A percentile compares a stretch with the other conserved stretches of the same genome.
These are phyloP conservation scores for Apophysomyces elegans DNA, from an alignment of 371 early-diverging fungal genomes.

Conservation along the genomic window DNA sequence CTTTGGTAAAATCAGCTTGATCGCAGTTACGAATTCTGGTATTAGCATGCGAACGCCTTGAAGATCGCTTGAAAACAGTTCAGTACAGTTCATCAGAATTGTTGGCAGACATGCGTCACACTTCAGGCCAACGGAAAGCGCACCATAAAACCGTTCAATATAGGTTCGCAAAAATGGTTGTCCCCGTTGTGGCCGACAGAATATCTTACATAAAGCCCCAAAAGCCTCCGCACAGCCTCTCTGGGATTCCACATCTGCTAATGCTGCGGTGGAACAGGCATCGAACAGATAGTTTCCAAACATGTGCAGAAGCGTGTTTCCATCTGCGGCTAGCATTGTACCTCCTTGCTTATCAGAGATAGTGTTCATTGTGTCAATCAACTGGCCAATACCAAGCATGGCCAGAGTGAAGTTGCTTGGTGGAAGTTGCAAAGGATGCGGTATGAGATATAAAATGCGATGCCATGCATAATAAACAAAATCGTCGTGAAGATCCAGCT, in stretches of 20 bases:
- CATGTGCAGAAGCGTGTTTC: conserved; percentile 80
- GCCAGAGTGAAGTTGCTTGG: conserved; percentile 70
- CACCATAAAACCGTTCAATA: conserved; percentile 76
- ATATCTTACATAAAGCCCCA: conserved; percentile 74
- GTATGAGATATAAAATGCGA: conserved; percentile 64
- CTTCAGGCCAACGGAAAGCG: conserved; percentile 61
- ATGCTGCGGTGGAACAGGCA: conserved; percentile 46
- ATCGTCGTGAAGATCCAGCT: conserved; percentile 64
- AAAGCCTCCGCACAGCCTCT: conserved; percentile 74
- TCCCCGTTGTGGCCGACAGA: conserved; percentile 64
- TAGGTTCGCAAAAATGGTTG: conserved; percentile 65
- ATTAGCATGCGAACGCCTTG: conserved; percentile 75
- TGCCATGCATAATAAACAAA: conserved; percentile 80
- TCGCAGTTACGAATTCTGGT: conserved; percentile 73
- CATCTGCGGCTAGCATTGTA: conserved; percentile 56
- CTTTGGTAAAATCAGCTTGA: conserved; percentile 70
- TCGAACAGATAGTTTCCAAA: conserved; percentile 82
- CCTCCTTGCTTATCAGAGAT: conserved; percentile 37
- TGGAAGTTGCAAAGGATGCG: conserved; percentile 64
- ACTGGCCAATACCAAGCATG: conserved; percentile 66
- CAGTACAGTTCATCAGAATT: conserved; percentile 64
- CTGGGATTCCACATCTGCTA: conserved; percentile 38
- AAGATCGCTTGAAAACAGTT: conserved; percentile 69
- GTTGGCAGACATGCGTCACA: conserved; percentile 69
- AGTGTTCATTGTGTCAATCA: conserved; percentile 63